Base-by-base conservation (phyloP, 2,329 filamentous ascomycete species). In the Ambrosiella cleistominuta region DNA sequence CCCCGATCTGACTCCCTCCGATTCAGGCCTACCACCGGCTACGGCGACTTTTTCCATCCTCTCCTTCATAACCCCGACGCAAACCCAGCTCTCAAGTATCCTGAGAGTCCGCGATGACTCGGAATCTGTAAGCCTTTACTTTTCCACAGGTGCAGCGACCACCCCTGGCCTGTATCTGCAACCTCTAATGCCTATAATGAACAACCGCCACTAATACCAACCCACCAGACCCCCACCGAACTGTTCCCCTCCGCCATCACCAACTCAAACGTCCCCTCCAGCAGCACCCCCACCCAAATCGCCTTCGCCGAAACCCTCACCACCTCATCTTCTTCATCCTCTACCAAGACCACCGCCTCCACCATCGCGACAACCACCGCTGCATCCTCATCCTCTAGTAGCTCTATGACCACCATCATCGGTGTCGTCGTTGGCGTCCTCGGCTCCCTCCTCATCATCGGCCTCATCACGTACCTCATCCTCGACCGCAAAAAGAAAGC, bases 391-490 rank as follows among this genome's bases (percentile, higher is more conserved):
- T 57, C 62, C 9, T 61, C 64, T 54, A 62, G 58, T 54, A 64
- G 63, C 60, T 36, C 57, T 47, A 56, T 62, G 44, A 76, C 71
- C 37, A 68, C 71, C 47, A 93, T 88, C 70, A 90, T 88, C 49
- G 93, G 93, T 61, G 79, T 96, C 62, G 88, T 85, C 5, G 82
- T 96, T 66, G 90, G 89, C 65, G 80, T 94, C 53, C 70, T 96
- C 38, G 74, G 84, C 6, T 80, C 79, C 54, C 64, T 95, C 35
- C 78, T 83, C 38, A 69, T 83, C 1, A 67, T 93, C 35, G 79
- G 81, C 37, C 72, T 82, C n/a, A 68, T 86, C 19, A 74, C 86
- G 17, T 84, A 88, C 66, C 82, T 94, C 68, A 68, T 88, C 61
- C 78, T 89, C 67, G 83, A 78, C 64, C 75, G 71, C 64, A 80